A percentile compares a stretch with the other conserved stretches of the same genome.
These are phyloP conservation scores for Cantharellus cinnabarinus DNA, from an alignment of 768 basidiomycete species.

Conservation along the genomic window DNA sequence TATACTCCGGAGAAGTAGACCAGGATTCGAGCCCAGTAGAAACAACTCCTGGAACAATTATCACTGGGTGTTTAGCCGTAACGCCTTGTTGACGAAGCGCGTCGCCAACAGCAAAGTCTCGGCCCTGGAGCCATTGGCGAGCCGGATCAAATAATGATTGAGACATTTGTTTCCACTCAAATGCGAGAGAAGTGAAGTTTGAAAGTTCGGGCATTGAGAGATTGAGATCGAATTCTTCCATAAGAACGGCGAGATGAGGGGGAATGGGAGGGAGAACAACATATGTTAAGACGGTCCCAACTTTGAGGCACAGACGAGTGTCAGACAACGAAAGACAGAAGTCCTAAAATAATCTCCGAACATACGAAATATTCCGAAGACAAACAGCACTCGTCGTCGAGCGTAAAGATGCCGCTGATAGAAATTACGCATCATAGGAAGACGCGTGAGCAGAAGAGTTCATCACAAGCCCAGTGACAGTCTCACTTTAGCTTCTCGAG, in stretches of 20 bases:
- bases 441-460: background rate
- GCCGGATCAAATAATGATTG: conserved; percentile 59
- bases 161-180: conserved; percentile 47
- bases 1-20: conserved; percentile 72
- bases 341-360: conserved; percentile 9
- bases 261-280: conserved; percentile 52
- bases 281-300: conserved; percentile 45
- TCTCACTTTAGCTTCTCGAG: background rate
- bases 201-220: conserved; percentile 36
- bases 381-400: conserved; percentile 39
- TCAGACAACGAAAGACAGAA: background rate
- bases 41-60: conserved; percentile 78
- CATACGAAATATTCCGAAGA: conserved; percentile 43
- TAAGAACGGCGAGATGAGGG: conserved; percentile 38
- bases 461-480: background rate
- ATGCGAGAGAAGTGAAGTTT: conserved; percentile 18
- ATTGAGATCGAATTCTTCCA: conserved; percentile 46
- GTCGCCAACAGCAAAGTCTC: conserved; percentile 55
- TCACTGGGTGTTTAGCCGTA: conserved; percentile 52
- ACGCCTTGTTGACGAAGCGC: conserved; percentile 13
- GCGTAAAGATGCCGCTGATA: conserved; percentile 4
- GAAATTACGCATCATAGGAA: background rate
- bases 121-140: conserved; percentile 61
- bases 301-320: conserved; percentile 18
- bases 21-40: conserved; percentile 87